A percentile compares a stretch with the other conserved stretches of the same genome.
These are phyloP conservation scores for Ogataea philodendri DNA, from an alignment of 805 yeast species.

Conservation along the genomic window DNA sequence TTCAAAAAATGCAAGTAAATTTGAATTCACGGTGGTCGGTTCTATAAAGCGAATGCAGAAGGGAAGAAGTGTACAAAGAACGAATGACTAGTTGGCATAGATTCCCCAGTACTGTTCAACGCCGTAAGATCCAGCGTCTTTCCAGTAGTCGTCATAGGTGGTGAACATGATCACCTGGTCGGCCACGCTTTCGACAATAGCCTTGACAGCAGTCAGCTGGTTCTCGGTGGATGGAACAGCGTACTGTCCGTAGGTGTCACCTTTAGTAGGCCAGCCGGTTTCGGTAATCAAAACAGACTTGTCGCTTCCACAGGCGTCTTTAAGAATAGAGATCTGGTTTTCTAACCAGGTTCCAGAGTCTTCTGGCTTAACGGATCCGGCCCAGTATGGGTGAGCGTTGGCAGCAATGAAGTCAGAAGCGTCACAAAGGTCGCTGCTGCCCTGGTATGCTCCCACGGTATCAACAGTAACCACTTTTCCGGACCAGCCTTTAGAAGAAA, in stretches of 20 bases:
- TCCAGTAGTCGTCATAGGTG: slow-evolving; percentile 64
- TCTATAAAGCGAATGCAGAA: slow-evolving; percentile 11
- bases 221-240: slow-evolving; percentile 56
- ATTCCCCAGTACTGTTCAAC: slow-evolving; percentile 67
- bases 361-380: slow-evolving; percentile 49
- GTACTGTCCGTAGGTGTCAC: slow-evolving; percentile 45
- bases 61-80: slow-evolving; percentile 4
- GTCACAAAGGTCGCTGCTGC: slow-evolving; percentile 52
- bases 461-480: slow-evolving; percentile 66
- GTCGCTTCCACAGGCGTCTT: slow-evolving; percentile 44
- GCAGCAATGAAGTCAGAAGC: slow-evolving; percentile 63
- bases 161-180: slow-evolving; percentile 56
- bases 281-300: slow-evolving; percentile 56
- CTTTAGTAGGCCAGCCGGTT: slow-evolving; percentile 71
- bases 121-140: slow-evolving; percentile 50
- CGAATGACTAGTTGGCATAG: slow-evolving; percentile 23
- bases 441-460: slow-evolving; percentile 57
- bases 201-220: slow-evolving; percentile 51
- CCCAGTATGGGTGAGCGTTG: slow-evolving; percentile 67
- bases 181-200: slow-evolving; percentile 47
- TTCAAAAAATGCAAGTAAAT: slow-evolving; percentile 2
- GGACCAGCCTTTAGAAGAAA: slow-evolving; percentile 45
- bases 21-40: too few species aligned
- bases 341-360: slow-evolving; percentile 54
- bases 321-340: slow-evolving; percentile 45